Conservation (phyloP, 306 rosid genomes). For the Cucurbita ficifolia region DNA sequence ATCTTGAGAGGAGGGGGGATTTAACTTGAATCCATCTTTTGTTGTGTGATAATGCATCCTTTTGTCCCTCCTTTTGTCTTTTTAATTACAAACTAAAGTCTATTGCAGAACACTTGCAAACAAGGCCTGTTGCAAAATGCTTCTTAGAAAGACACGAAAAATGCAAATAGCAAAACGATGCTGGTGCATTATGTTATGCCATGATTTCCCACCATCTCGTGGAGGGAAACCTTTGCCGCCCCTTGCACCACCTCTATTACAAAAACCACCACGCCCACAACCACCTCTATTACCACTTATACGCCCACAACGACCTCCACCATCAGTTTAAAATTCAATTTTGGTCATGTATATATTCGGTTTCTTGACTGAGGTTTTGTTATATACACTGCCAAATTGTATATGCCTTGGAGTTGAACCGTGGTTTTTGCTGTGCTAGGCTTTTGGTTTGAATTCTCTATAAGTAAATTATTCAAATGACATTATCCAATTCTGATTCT, state of each 20-base stretch:
- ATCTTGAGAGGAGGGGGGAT: background rate
- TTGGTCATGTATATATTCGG: background rate
- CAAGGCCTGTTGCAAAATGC: background rate
- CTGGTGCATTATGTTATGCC: no score
- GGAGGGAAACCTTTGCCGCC: no score
- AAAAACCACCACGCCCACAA: no score
- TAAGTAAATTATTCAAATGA: background rate
- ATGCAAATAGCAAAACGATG: background rate
- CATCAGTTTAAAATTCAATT: background rate
- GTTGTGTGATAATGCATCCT: background rate
- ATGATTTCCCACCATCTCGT: no score
- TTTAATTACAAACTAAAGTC: background rate
- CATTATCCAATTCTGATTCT: background rate
- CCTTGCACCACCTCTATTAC: no score
- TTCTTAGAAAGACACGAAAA: background rate
- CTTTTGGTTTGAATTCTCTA: background rate
- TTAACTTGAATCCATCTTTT: background rate
- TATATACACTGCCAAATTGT: background rate
- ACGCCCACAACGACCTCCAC: background rate
- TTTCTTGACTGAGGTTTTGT: background rate
- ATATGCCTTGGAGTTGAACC: background rate
- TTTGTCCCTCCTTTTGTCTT: background rate
- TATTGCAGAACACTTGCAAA: background rate
- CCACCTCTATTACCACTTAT: no score
- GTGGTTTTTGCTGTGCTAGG: background rate